These are phyloP conservation scores for Bigelowiella natans DNA, from an alignment of 78 protist genomes.

Conservation along the genomic window DNA sequence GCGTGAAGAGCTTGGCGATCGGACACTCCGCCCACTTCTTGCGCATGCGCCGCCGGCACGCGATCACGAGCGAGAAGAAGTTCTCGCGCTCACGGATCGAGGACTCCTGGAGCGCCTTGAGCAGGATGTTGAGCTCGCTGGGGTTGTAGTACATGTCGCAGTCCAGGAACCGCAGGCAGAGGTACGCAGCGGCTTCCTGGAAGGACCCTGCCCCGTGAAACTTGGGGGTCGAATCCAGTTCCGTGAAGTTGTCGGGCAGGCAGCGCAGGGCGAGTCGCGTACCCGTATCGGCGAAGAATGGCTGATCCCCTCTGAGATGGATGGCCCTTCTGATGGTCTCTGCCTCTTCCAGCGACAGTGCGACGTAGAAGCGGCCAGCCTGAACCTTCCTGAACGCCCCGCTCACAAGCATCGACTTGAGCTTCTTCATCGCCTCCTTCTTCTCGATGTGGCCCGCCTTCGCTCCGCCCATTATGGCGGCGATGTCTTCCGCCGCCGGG, in stretches of 20 bases:
- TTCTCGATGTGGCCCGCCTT: neutral
- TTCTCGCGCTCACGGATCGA: constrained; percentile 10
- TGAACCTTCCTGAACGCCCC: neutral
- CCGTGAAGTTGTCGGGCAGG: neutral
- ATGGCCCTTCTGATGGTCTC: constrained; percentile 35
- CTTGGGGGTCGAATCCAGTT: neutral
- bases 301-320: neutral
- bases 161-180: constrained; percentile 8
- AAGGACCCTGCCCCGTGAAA: neutral
- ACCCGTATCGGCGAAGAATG: neutral
- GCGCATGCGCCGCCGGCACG: constrained; percentile 8
- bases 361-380: constrained; percentile 10
- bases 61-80: neutral
- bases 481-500: neutral
- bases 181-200: neutral
- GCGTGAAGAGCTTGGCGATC: constrained; percentile 5
- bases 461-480: neutral
- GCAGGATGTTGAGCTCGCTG: neutral
- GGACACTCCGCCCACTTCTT: constrained; percentile 17
- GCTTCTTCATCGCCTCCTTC: neutral
- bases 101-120: neutral
- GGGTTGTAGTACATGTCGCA: constrained; percentile 16
- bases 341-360: constrained; percentile 54
- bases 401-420: neutral
- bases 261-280: neutral